Conservation (phyloP, 306 rosid genomes). For the Cucumis melo region DNA sequence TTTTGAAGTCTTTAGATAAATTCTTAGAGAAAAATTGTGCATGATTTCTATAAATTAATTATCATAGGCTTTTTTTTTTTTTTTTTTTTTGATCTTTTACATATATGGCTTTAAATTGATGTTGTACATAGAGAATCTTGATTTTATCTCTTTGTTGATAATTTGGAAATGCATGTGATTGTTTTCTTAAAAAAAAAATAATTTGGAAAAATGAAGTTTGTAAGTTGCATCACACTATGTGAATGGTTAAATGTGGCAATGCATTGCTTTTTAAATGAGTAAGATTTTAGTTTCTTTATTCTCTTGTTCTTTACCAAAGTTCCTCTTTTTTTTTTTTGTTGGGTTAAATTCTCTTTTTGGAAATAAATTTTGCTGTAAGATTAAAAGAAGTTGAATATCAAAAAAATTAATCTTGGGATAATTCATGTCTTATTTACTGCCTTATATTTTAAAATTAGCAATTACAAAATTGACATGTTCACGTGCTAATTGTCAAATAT, state of each 20-base stretch:
- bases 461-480: too few species aligned
- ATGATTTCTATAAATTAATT: background rate
- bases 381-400: background rate
- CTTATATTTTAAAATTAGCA: too few species aligned
- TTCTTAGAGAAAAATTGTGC: background rate
- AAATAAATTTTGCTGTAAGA: background rate
- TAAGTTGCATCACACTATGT: background rate
- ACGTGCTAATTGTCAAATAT: background rate
- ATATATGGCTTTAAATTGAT: background rate
- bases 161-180: background rate
- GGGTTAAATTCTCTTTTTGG: too few species aligned
- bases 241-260: background rate
- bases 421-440: too few species aligned
- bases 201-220: background rate
- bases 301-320: background rate
- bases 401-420: too few species aligned
- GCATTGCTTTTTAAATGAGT: background rate
- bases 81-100: background rate
- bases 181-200: too few species aligned
- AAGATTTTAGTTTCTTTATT: background rate
- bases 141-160: background rate
- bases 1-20: background rate
- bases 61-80: background rate
- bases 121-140: background rate
- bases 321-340: background rate